Base-by-base conservation (phyloP, 331 rosid species). In the Malus hybrid region DNA sequence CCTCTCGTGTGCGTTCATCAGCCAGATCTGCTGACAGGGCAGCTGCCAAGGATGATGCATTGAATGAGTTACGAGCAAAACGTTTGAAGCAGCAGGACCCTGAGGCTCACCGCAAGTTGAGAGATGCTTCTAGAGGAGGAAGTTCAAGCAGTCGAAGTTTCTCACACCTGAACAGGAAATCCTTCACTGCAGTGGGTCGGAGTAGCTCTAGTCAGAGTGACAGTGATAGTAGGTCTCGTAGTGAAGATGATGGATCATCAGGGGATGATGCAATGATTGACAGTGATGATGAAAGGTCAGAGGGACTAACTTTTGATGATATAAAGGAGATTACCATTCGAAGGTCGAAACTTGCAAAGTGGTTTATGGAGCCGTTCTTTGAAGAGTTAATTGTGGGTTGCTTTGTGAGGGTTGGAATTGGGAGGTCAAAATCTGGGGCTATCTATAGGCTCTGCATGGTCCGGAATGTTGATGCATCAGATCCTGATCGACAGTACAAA, bases 351-450 rank as follows among this genome's bases (percentile, higher is more conserved):
- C 97, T 94, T 70, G 90, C 87, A 31, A 94, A 92, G 70, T 94
- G 97, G 99, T 71, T 87, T 14, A 87, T 92, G 96, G 97, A 92
- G 73, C 97, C 99, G 7, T 94, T 94, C 84, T 92, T 94, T 75
- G 97, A 94, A 83, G 97, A 92, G 81, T 84, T 94, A 67, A 90
- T 94, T 44, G 99, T 87, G 65, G 97, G 93, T 76, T 94, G 99
- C 87, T 89, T 92, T 78, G 97, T 94, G 28, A 84, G 99, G 80
- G 96, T 94, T 82, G 99, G 99, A 72, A 94, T 94, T 76, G 97
- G 97, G 44, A 89, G 90, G 79, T 89, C 97, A 14, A 94, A 86
- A 78, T 65, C 90, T 65, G 91, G 93, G 57, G 85, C 93, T 50
- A 85, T 89, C 46, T 34, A 65, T 80, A 73, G 99, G 84, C 96